Percentiles rank a stretch among this genome's conserved stretches.
Evolutionary conservation across 1,284 basidiomycete genomes (phyloP).

Genomic region (Naganishia cerealis): DNA sequence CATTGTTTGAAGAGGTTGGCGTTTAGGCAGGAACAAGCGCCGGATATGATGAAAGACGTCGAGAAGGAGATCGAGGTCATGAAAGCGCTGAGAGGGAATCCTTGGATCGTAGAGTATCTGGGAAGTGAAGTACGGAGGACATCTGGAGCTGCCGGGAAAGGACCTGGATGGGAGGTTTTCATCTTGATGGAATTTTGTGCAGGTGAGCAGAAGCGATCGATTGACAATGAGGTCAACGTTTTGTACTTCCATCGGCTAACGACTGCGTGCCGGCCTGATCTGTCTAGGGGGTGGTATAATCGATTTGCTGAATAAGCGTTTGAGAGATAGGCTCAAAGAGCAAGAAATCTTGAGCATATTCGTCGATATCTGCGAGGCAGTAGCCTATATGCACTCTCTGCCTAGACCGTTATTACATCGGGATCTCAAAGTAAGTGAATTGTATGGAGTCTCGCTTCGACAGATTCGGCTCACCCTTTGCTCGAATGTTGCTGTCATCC

Average conservation of each 20-base stretch:
- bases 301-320: constrained; percentile 96
- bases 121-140: constrained; percentile 26
- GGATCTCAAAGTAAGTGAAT: constrained; percentile 71
- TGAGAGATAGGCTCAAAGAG: constrained; percentile 89
- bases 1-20: constrained; percentile 98
- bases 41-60: constrained; percentile 89
- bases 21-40: constrained; percentile 64
- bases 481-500: background rate
- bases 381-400: constrained; percentile 93
- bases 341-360: constrained; percentile 97
- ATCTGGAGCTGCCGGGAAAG: constrained; percentile 7
- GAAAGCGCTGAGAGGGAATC: constrained; percentile 61
- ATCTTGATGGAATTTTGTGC: constrained; percentile 98
- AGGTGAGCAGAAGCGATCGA: constrained; percentile 52
- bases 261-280: constrained; percentile 15
- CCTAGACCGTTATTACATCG: constrained; percentile 84
- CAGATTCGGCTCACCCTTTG: background rate
- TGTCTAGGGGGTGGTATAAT: constrained; percentile 88
- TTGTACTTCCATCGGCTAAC: background rate
- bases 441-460: background rate
- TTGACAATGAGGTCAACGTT: background rate
- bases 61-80: constrained; percentile 98
- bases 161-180: constrained; percentile 71
- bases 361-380: constrained; percentile 86
- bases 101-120: constrained; percentile 33